Percentiles rank a stretch among this genome's conserved stretches.
phyloP scores from a whole-genome alignment of 176 grass and related monocot species.

The Olyra latifolia region DNA sequence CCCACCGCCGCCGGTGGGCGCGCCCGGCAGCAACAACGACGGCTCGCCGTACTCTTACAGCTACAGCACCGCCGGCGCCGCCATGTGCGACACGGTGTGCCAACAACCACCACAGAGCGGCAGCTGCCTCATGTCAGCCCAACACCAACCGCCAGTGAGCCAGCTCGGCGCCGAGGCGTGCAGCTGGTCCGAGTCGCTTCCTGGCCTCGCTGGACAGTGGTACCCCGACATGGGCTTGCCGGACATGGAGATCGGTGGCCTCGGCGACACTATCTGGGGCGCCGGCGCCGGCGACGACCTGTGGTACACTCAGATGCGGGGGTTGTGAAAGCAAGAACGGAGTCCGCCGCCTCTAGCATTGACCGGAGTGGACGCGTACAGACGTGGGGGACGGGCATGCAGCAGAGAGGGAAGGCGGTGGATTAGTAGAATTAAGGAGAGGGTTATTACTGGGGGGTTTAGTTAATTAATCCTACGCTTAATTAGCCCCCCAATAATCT shows the following conservation, averaged over 20 bases:
- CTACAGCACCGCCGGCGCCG: not conserved
- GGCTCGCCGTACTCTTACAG: not conserved
- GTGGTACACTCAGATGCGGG: constrained; percentile 55
- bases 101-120: not conserved
- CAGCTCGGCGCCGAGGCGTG: not conserved
- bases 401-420: not conserved
- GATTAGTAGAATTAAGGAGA: constrained; percentile 22
- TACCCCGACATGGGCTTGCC: constrained; percentile 35
- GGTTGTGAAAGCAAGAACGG: not conserved
- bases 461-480: not conserved
- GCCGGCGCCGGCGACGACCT: constrained; percentile 47
- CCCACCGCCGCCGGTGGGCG: not conserved
- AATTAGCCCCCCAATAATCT: constrained; percentile 40
- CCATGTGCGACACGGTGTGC: constrained; percentile 13
- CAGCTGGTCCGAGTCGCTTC: constrained; percentile 55
- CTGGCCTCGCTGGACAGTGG: not conserved
- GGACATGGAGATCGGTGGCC: constrained; percentile 44
- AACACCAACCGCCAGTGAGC: not conserved
- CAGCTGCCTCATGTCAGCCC: not conserved
- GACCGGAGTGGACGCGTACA: not conserved
- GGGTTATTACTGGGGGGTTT: constrained; percentile 31
- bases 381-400: not conserved
- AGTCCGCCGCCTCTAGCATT: constrained; percentile 8
- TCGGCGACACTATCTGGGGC: constrained; percentile 39
- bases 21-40: constrained; percentile 10